Evolutionary conservation across 1,284 basidiomycete genomes (phyloP), one percentile per base, ranked within the genome.

Genomic region (Phylloboletellus chloephorus): DNA sequence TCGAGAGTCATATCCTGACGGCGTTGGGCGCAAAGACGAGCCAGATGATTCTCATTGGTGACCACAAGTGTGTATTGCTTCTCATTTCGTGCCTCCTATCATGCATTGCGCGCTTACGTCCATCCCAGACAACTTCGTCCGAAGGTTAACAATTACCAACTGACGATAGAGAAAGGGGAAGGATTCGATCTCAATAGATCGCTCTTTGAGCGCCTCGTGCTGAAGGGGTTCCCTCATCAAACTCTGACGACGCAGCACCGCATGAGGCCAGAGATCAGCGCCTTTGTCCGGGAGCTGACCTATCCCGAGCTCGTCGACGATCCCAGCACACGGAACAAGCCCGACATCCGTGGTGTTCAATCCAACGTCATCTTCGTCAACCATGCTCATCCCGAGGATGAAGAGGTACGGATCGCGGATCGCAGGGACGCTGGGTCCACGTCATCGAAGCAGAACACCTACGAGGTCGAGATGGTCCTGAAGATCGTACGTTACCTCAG

Each of bases 201-300:
- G 0, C 64, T 83, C 3, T 83, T 83, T 50, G 80, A 83, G 49
- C 74, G 81, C 4, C 69, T 82, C 4, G 75, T 82, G n/a, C 52
- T 76, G 5, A 71, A 71, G 48, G 71, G 68, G 0, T 83, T 76
- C 47, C 80, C 81, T 3, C 81, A 83, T 50, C 50, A 64, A 40
- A 76, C 69, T 0, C 65, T 83, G n/a, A 53, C 53, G 2, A 55
- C 68, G 31, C 81, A 83, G 45, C 81, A 83, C 51, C 72, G 81
- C 5, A 83, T 83, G 80, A 66, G 80, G 1, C 81, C 80, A 0
- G 80, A 83, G 49, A 82, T 83, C 9, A 79, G 80, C 5, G 49
- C 66, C 0, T 65, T 82, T 23, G 66, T 83, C 23, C 70, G 80
- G 13, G 51, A 64, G 8, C 64, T 83, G 16, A 82, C 81, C 0